phyloP scores from a whole-genome alignment of 192 early-diverging fungal species.

The Phycomyces blakesleeanus region DNA sequence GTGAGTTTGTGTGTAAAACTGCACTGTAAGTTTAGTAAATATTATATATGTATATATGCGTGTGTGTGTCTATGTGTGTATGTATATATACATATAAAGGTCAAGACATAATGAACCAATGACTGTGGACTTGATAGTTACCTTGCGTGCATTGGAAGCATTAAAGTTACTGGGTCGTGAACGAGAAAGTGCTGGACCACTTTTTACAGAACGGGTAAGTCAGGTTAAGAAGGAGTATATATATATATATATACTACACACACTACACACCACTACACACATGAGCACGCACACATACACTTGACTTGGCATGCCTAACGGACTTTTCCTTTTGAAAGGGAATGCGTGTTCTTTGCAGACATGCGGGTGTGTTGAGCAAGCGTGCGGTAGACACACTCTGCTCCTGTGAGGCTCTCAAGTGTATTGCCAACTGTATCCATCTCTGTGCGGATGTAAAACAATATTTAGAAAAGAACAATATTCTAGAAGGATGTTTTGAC shows the following conservation, averaged over 20 bases:
- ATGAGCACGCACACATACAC: too few relatives aligned
- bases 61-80: too few relatives aligned
- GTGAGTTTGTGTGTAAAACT: too few relatives aligned
- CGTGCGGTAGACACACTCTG: conserved; percentile 30
- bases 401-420: conserved; percentile 58
- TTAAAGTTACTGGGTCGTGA: conserved; percentile 60
- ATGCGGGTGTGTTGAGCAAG: conserved; percentile 28
- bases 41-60: too few relatives aligned
- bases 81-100: too few relatives aligned
- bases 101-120: too few relatives aligned
- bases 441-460: conserved; percentile 44
- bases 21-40: too few relatives aligned
- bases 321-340: conserved; percentile 23
- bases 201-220: conserved; percentile 55
- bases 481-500: conserved; percentile 31
- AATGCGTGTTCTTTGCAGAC: conserved; percentile 31
- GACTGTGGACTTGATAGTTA: conserved; percentile 32
- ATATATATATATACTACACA: too few relatives aligned
- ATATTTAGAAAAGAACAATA: conserved; percentile 43
- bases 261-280: too few relatives aligned
- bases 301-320: not conserved
- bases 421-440: conserved; percentile 62
- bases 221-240: not conserved
- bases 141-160: conserved; percentile 42
- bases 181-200: conserved; percentile 48